A percentile compares a stretch with the other conserved stretches of the same genome.
These are phyloP conservation scores for Neofusicoccum laricinum DNA, from an alignment of 2,329 filamentous ascomycete genomes.

Conservation along the genomic window DNA sequence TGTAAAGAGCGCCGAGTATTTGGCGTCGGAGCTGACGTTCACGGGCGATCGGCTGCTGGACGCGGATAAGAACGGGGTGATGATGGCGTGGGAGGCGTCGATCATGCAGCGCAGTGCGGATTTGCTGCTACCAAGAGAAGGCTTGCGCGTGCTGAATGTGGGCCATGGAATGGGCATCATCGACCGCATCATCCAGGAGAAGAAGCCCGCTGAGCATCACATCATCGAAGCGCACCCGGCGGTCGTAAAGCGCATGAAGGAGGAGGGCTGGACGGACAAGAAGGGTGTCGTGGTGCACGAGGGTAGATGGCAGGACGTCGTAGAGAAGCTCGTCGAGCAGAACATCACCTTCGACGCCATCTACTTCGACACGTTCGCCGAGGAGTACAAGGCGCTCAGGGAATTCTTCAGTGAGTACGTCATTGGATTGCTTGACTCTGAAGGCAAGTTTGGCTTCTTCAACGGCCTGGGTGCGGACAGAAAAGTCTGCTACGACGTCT, in stretches of 20 bases:
- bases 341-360: slow-evolving; percentile 52
- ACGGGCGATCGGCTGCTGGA: slow-evolving; percentile 47
- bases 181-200: slow-evolving; percentile 45
- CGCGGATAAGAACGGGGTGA: slow-evolving; percentile 49
- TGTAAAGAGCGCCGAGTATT: slow-evolving; percentile 31
- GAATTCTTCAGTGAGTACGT: slow-evolving; percentile 87
- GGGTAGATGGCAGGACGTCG: slow-evolving; percentile 50
- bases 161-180: slow-evolving; percentile 53
- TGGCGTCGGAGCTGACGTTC: slow-evolving; percentile 48
- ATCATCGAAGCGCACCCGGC: slow-evolving; percentile 53
- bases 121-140: slow-evolving; percentile 36
- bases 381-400: slow-evolving; percentile 82
- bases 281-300: slow-evolving; percentile 48
- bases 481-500: slow-evolving; percentile 93
- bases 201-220: slow-evolving; percentile 45
- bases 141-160: slow-evolving; percentile 48
- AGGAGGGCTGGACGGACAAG: slow-evolving; percentile 48
- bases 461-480: slow-evolving; percentile 85
- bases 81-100: slow-evolving; percentile 54
- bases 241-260: slow-evolving; percentile 44
- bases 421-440: slow-evolving; percentile 68
- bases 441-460: slow-evolving; percentile 61
- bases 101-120: slow-evolving; percentile 49
- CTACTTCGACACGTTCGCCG: slow-evolving; percentile 97
- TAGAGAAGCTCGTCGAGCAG: slow-evolving; percentile 44